Evolutionary conservation across 345 rosid species (phyloP), one percentile per base, ranked within the genome.

Genomic region (Trapa incisa): DNA sequence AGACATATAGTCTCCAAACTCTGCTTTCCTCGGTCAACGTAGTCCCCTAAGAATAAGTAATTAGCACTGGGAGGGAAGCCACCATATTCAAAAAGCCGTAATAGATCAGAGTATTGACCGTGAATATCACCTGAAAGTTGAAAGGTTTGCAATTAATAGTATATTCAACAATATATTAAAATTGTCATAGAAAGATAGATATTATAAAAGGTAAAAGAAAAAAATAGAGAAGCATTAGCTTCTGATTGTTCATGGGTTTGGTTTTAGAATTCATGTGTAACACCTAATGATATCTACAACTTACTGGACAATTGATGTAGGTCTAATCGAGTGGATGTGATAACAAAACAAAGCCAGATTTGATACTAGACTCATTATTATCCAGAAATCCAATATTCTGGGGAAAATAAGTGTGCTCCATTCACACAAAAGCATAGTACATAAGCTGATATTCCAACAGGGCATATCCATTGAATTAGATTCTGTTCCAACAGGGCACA

Each of bases 71-170:
- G 96, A 52, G 96, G 96, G 50, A 85, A 84, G 12, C 94, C 94
- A 57, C 94, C 96, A 65, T 89, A 83, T 76, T 89, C 94, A 73
- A 89, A 89, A 68, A 89, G 85, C 85, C 94, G 82, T 58, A 89
- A 80, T 7, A 89, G 93, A 68, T 89, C 96, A 15, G 94, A 80
- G 81, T 87, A 89, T 70, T 89, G 96, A 62, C 96, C 94, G 69
- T 89, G 94, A 67, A 87, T 86, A 72, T 89, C 96, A 68, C 94
- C 96, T 87, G 86, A 71, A 76, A 64, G 66, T 56, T 76, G 72
- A 47, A 72, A 75, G 72, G 72, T 22, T 32, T 33, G 58, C 13
- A 10, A 33, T 66, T 53, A 54, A 17, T 22, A 3, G 22, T n/a
- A 54, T 54, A 22, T n/a, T 54, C 33, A 54, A 15, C 33, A n/a